Conservation (phyloP, 2,329 filamentous ascomycete species). For the Talaromyces sp. region DNA sequence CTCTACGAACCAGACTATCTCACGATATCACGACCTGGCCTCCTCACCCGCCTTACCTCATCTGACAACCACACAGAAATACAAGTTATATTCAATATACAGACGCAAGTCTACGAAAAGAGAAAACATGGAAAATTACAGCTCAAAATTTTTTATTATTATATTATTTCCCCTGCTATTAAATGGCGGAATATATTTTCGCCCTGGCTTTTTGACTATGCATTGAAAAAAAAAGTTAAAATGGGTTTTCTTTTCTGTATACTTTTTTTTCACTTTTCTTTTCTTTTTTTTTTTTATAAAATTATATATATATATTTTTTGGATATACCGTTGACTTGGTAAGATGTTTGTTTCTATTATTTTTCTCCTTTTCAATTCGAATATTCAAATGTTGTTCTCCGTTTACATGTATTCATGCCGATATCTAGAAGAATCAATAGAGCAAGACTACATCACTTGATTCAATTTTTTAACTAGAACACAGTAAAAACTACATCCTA, state of each 20-base stretch:
- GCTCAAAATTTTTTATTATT: neutral
- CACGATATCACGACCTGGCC: neutral
- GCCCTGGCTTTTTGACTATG: neutral
- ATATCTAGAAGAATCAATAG: neutral
- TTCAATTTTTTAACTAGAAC: neutral
- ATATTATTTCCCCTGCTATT: neutral
- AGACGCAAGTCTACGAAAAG: neutral
- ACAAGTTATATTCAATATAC: neutral
- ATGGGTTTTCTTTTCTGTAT: neutral
- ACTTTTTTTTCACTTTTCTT: neutral
- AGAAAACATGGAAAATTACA: neutral
- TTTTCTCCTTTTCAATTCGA: neutral
- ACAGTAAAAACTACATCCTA: conserved; percentile 61
- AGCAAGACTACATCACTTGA: neutral
- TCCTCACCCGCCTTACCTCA: neutral
- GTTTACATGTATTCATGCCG: neutral
- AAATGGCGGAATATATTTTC: neutral
- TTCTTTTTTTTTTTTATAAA: conserved; percentile 2
- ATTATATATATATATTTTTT: conserved; percentile 3
- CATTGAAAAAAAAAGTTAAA: neutral
- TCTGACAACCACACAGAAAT: neutral
- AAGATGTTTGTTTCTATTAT: neutral
- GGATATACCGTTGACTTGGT: neutral
- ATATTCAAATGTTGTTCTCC: neutral
- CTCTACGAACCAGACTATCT: neutral